phyloP scores from a whole-genome alignment of 768 basidiomycete species.

The Suillus paluster region DNA sequence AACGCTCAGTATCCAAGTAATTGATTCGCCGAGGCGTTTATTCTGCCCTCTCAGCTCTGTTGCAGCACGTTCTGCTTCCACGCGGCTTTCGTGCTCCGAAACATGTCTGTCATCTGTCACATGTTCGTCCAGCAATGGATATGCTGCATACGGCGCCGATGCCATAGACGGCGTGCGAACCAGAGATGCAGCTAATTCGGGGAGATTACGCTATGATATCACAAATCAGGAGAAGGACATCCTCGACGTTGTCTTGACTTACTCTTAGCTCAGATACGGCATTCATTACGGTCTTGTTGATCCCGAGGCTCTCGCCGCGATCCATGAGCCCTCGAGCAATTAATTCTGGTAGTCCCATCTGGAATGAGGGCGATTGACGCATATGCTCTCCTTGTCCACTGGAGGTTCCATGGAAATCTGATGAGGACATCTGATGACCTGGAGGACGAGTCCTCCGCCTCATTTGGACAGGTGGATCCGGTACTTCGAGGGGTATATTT shows the following conservation, averaged over 20 bases:
- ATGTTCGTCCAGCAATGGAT: slow-evolving; percentile 68
- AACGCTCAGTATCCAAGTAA: slow-evolving; percentile 76
- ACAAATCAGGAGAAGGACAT: slow-evolving; percentile 14
- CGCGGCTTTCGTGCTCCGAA: slow-evolving; percentile 71
- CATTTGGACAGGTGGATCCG: slow-evolving; percentile 45
- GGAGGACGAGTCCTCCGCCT: slow-evolving; percentile 41
- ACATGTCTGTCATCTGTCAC: slow-evolving; percentile 60
- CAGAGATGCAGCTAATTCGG: slow-evolving; percentile 76
- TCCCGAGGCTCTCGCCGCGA: slow-evolving; percentile 78
- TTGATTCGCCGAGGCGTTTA: slow-evolving; percentile 66
- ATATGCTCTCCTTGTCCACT: slow-evolving; percentile 29
- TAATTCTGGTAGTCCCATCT: slow-evolving; percentile 69
- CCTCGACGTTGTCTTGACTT: slow-evolving; percentile 19
- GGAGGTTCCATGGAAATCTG: slow-evolving; percentile 25
- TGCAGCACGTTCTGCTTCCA: slow-evolving; percentile 72
- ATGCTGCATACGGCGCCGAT: slow-evolving; percentile 48
- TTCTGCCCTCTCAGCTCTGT: slow-evolving; percentile 58
- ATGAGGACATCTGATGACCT: slow-evolving; percentile 30
- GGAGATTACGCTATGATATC: slow-evolving; percentile 71
- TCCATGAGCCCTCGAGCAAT: slow-evolving; percentile 75
- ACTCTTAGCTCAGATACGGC: slow-evolving; percentile 82
- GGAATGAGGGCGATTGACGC: slow-evolving; percentile 47
- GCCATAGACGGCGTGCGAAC: slow-evolving; percentile 52
- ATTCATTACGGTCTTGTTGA: slow-evolving; percentile 81
- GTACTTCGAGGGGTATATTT: slow-evolving; percentile 71